Conservation (phyloP, 768 basidiomycete genomes). For the Amanita subjunquillea region DNA sequence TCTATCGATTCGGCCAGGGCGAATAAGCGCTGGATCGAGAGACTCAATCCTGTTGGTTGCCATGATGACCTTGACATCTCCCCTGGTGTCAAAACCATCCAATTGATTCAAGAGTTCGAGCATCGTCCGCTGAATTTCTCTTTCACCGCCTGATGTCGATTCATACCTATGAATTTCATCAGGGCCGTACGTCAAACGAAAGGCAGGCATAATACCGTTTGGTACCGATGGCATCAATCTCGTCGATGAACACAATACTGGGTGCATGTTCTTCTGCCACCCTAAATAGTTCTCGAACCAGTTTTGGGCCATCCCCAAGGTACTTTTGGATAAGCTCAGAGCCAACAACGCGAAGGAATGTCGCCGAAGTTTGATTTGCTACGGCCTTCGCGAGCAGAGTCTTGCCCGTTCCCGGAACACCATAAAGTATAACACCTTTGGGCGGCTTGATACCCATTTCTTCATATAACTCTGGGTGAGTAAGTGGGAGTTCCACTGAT, state of each 20-base stretch:
- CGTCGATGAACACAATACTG: constrained; percentile 98
- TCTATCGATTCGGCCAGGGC: constrained; percentile 95
- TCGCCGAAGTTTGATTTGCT: constrained; percentile 96
- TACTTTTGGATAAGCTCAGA: constrained; percentile 99
- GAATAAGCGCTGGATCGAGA: constrained; percentile 94
- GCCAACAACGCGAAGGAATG: constrained; percentile 94
- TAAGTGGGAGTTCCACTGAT: constrained; percentile 95
- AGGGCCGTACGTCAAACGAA: not conserved
- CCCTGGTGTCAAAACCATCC: constrained; percentile 98
- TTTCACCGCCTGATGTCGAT: constrained; percentile 96
- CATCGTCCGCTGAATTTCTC: constrained; percentile 99
- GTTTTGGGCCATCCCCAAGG: constrained; percentile 96
- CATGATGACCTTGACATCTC: constrained; percentile 99
- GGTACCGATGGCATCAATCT: constrained; percentile 97
- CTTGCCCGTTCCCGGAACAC: constrained; percentile 97
- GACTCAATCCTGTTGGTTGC: constrained; percentile 98
- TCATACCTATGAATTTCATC: constrained; percentile 59
- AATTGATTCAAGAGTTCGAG: constrained; percentile 96
- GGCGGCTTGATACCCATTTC: constrained; percentile 99
- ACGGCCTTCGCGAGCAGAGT: constrained; percentile 96
- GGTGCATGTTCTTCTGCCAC: constrained; percentile 97
- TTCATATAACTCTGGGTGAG: constrained; percentile 97
- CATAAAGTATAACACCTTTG: constrained; percentile 98
- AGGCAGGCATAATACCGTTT: constrained; percentile 57
- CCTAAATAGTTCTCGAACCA: constrained; percentile 94